Base-by-base conservation (phyloP, 495 filamentous ascomycete species). In the Aspergillus sparsus region DNA sequence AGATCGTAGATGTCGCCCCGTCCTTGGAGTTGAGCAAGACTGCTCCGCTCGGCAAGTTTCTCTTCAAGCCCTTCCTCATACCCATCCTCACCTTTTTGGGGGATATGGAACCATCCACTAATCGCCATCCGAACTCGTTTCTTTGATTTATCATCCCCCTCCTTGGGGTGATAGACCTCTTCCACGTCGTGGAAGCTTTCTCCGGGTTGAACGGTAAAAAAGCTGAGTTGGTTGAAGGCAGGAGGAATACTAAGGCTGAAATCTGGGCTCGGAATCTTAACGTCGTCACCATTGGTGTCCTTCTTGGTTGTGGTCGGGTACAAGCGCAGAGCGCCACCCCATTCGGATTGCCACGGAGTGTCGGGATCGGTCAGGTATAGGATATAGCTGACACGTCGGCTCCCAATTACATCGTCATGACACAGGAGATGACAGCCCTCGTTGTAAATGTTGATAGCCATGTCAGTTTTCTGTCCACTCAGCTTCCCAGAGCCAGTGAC, bases 91-190 rank as follows among this genome's bases (percentile, higher is more conserved):
- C 94, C 94, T 62, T 89, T 78, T 69, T 99, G 94, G 0, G 94
- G 95, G 54, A 99, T 97, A 70, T 99, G 94, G 75, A 92, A 99
- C 94, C 94, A 99, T n/a, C 94, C 94, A 61, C 90, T 95, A 63
- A 99, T 98, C 31, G 94, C 94, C 92, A 98, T 97, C 56, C 94
- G 85, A 45, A 96, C 85, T 47, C 94, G 84, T 55, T 83, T 87
- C 57, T 83, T 80, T 33, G 84, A 79, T 58, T 82, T 79, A 45
- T 87, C 87, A 36, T 88, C 82, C 60, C 83, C 83, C 55, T 85
- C 83, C 46, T 74, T 71, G 44, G 83, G 81, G 64, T 89, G 83
- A 73, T 96, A 97, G 13, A 99, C 95, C 72, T 99, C 94, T 76
- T 98, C 93, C 52, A 99, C 94, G 76, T 98, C 94, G 72, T 99